These are phyloP conservation scores for Drechslera avenae DNA, from an alignment of 2,329 filamentous ascomycete genomes.

Conservation along the genomic window DNA sequence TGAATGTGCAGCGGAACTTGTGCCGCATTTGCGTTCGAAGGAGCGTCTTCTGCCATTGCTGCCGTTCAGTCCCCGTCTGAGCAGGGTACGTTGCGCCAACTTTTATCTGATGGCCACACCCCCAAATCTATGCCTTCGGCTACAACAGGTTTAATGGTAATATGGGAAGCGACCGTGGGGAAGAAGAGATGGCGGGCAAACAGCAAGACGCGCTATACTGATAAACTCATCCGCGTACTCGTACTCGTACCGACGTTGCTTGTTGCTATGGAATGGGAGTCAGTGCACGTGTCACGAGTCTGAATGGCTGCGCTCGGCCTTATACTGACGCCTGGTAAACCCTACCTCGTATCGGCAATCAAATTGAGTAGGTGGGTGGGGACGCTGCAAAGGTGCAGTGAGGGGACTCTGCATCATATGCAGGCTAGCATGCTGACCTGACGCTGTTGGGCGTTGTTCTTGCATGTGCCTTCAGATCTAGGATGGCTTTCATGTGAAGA, in stretches of 20 bases:
- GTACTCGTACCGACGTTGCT: constrained; percentile 16
- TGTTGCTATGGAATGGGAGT: constrained; percentile 32
- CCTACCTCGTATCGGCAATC: constrained; percentile 31
- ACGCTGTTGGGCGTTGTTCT: constrained; percentile 12
- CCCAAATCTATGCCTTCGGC: neutral
- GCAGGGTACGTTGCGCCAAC: constrained; percentile 8
- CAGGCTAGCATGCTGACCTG: constrained; percentile 16
- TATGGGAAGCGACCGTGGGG: constrained; percentile 14
- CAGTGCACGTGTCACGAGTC: constrained; percentile 31
- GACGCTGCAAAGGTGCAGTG: constrained; percentile 7
- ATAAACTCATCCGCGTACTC: constrained; percentile 12
- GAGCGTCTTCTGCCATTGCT: constrained; percentile 38
- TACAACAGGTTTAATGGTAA: constrained; percentile 8
- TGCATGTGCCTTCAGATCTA: constrained; percentile 14
- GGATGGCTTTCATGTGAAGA: constrained; percentile 35
- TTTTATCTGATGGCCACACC: constrained; percentile 7
- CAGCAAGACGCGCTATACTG: constrained; percentile 2
- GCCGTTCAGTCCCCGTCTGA: constrained; percentile 11
- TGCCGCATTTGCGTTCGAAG: constrained; percentile 26
- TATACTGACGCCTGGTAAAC: constrained; percentile 24
- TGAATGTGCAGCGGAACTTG: constrained; percentile 42
- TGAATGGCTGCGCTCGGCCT: constrained; percentile 21
- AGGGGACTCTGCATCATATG: constrained; percentile 14
- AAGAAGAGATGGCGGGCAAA: constrained; percentile 12
- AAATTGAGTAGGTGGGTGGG: constrained; percentile 12